Evolutionary conservation across 768 basidiomycete genomes (phyloP).

Genomic region (Trametes cinnabarina): DNA sequence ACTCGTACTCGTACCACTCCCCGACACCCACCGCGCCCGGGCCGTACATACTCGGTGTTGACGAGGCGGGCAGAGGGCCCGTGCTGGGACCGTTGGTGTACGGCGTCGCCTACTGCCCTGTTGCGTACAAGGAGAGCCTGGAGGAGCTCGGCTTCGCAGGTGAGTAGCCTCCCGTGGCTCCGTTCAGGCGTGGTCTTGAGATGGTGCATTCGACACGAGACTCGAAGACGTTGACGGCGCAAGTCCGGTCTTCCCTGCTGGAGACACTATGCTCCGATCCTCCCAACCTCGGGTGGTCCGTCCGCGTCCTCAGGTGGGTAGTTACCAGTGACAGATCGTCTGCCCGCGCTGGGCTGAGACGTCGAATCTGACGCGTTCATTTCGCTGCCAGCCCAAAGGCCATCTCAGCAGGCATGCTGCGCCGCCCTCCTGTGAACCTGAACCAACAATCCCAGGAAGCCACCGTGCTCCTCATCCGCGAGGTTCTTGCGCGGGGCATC

Average conservation of each 20-base stretch:
- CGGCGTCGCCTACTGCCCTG: slow-evolving; percentile 90
- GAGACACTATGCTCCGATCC: slow-evolving; percentile 68
- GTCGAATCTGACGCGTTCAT: background rate
- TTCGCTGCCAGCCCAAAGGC: slow-evolving; percentile 68
- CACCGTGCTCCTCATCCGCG: slow-evolving; percentile 83
- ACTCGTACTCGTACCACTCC: slow-evolving; percentile 80
- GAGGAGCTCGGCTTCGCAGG: slow-evolving; percentile 90
- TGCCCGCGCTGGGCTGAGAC: too few relatives aligned
- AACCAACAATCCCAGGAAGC: slow-evolving; percentile 88
- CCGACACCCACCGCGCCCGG: slow-evolving; percentile 65
- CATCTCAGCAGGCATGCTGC: slow-evolving; percentile 90
- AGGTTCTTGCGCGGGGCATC: slow-evolving; percentile 79
- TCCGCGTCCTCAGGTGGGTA: slow-evolving; percentile 66
- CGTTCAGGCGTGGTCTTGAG: too few relatives aligned
- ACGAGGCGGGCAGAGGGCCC: slow-evolving; percentile 96
- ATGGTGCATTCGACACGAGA: too few relatives aligned
- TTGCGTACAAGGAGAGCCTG: slow-evolving; percentile 67
- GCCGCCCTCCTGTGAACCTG: slow-evolving; percentile 77
- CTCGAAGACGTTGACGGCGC: slow-evolving; percentile 84
- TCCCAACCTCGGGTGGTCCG: slow-evolving; percentile 75
- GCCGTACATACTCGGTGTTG: slow-evolving; percentile 95
- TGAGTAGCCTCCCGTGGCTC: slow-evolving; percentile 34
- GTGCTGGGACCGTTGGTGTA: slow-evolving; percentile 96
- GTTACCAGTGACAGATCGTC: too few relatives aligned
- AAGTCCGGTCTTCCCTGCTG: slow-evolving; percentile 63